These are phyloP conservation scores for Apiotrichum mycotoxinovorans DNA, from an alignment of 1,284 basidiomycete species.

Conservation along the genomic window DNA sequence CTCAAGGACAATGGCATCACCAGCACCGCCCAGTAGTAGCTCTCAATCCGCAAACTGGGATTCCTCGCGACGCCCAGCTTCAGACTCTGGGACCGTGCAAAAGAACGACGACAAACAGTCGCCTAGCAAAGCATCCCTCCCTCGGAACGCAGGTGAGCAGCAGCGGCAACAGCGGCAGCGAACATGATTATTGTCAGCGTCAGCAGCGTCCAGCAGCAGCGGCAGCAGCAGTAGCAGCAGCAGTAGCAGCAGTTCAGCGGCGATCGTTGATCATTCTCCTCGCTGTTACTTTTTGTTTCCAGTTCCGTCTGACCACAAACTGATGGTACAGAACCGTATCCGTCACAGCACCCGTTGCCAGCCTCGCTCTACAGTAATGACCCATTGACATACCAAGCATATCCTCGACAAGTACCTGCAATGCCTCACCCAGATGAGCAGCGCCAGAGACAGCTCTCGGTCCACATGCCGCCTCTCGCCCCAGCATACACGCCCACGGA, in stretches of 20 bases:
- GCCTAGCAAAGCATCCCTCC: not conserved
- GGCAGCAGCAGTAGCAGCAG: no score
- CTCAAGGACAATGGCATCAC: not conserved
- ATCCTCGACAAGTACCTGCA: slow-evolving; percentile 1
- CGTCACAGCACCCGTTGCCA: not conserved
- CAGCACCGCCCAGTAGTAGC: not conserved
- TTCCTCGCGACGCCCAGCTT: not conserved
- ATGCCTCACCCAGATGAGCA: slow-evolving; percentile 1
- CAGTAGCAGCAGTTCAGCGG: no score
- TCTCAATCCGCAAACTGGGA: not conserved
- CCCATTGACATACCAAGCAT: slow-evolving; percentile 4
- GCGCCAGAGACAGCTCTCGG: not conserved
- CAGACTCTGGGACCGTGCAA: not conserved
- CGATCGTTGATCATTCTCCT: no score
- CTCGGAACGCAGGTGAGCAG: not conserved
- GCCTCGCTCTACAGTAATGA: not conserved
- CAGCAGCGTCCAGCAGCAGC: no score
- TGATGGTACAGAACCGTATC: not conserved
- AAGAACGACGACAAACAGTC: not conserved
- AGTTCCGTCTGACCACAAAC: not conserved
- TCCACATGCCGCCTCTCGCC: slow-evolving; percentile 2
- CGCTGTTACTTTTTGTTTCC: not conserved
- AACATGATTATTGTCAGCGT: no score
- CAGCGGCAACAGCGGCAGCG: no score
- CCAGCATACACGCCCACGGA: not conserved